Base-by-base conservation (phyloP, 495 filamentous ascomycete genomes). In the Talaromyces stipitatus region DNA sequence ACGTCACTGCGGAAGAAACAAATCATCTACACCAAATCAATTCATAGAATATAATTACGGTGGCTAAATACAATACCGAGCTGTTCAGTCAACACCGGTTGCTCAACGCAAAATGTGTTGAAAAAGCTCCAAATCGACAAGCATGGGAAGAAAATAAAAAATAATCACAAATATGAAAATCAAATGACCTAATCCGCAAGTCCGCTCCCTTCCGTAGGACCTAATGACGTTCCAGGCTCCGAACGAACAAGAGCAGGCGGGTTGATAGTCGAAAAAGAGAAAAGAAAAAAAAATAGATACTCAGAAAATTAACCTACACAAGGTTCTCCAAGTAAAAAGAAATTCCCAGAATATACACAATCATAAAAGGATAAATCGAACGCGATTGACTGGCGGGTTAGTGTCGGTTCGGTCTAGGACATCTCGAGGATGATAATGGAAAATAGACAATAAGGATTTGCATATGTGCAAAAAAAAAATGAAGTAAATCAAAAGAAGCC, bases 191-290 rank as follows among this genome's bases (percentile, higher is more conserved):
- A 30, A 28, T 18, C 24, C 24, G 48, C 20, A n/a, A 14, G 27
- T 29, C 27, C 10, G 14, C 48, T 29, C 10, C 24, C 48, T 30
- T 30, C n/a, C 24, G 16, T 23, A 23, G 8, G 48, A 29, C n/a
- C 14, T 30, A 3, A 51, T 30, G 22, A 47, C 43, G 43, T 47
- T 47, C 43, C 43, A 47, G 20, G 36, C 24, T 18, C 28, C n/a
- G 10, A 59, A 63, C 60, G 66, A 66, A 65, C 65, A 64, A 66
- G 63, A 41, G 36, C 36, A 58, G 67, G 56, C 48, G 69, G 62
- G 30, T 29, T 11, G 27, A 29, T 29, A 12, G 26, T 6, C 26
- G 22, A 24, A 55, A 64, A 62, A 62, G 62, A 62, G 60, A 62
- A 67, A 68, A n/a, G n/a, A n/a, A n/a, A 56, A 68, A 50, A 56